Conservation (phyloP, 2,329 filamentous ascomycete genomes). For the Capronia coronata region DNA sequence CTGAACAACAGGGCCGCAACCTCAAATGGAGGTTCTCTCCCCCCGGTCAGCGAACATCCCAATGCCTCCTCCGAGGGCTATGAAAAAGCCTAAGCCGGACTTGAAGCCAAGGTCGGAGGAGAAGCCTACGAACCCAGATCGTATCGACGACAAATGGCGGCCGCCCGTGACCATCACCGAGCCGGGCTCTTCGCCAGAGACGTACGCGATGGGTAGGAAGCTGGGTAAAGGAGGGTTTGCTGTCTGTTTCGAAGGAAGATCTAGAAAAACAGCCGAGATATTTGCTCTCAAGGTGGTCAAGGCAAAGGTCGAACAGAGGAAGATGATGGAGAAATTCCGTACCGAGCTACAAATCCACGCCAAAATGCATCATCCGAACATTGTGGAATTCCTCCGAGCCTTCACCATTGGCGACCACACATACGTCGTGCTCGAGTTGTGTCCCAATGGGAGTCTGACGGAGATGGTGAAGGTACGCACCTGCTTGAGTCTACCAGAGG, state of each 20-base stretch:
- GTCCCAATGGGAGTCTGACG: slow-evolving; percentile 91
- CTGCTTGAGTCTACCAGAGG: slow-evolving; percentile 86
- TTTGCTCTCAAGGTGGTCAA: slow-evolving; percentile 48
- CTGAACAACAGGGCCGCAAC: not conserved
- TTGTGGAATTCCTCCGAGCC: slow-evolving; percentile 89
- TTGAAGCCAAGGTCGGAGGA: slow-evolving; percentile 35
- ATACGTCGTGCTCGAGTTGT: slow-evolving; percentile 89
- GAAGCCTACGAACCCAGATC: slow-evolving; percentile 31
- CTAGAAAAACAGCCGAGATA: slow-evolving; percentile 39
- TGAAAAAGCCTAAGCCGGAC: slow-evolving; percentile 32
- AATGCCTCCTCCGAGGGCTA: slow-evolving; percentile 35
- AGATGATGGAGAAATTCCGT: slow-evolving; percentile 56
- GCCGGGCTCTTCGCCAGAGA: slow-evolving; percentile 41
- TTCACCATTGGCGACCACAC: slow-evolving; percentile 86
- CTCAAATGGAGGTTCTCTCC: slow-evolving; percentile 43
- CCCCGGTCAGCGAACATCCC: slow-evolving; percentile 44
- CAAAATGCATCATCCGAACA: slow-evolving; percentile 92
- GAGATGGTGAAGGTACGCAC: slow-evolving; percentile 94
- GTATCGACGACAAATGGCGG: slow-evolving; percentile 39
- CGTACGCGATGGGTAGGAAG: slow-evolving; percentile 42
- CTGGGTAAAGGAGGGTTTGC: slow-evolving; percentile 48
- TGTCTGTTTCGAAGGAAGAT: slow-evolving; percentile 45
- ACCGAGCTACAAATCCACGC: slow-evolving; percentile 95
- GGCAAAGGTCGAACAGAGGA: slow-evolving; percentile 45
- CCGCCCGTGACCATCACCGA: slow-evolving; percentile 42